Percentiles rank a stretch among this genome's conserved stretches.
These are phyloP conservation scores for Exophiala oligosperma DNA, from an alignment of 2,329 filamentous ascomycete species.

Conservation along the genomic window DNA sequence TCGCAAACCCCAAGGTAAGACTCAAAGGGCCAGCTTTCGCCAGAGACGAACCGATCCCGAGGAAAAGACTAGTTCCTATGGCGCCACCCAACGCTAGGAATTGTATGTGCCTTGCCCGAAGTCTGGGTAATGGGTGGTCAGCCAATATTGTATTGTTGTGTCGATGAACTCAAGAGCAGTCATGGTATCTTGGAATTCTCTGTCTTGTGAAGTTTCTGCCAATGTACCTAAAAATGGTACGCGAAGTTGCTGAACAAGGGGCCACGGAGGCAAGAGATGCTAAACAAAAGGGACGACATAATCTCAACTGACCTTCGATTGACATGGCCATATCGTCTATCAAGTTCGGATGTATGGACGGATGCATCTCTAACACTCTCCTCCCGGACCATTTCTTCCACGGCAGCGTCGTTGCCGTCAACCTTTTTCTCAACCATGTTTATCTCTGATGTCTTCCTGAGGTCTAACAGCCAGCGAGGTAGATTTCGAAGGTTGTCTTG, in stretches of 20 bases:
- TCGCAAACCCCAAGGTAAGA: constrained; percentile 44
- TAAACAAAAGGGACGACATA: no score
- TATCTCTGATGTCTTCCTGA: no score
- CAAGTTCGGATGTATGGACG: background rate
- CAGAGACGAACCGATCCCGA: constrained; percentile 73
- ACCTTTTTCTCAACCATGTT: background rate
- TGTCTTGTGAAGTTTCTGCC: no score
- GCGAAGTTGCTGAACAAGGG: no score
- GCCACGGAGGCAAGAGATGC: no score
- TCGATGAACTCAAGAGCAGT: no score
- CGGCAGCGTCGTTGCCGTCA: background rate
- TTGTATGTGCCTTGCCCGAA: constrained; percentile 40
- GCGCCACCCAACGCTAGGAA: constrained; percentile 40
- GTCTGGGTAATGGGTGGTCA: constrained; percentile 7
- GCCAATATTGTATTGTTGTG: no score
- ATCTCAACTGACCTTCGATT: background rate
- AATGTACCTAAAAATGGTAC: no score
- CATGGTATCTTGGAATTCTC: no score
- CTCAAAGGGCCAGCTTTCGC: constrained; percentile 42
- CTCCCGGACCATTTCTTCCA: background rate
- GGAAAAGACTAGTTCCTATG: constrained; percentile 43
- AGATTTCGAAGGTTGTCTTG: no score
- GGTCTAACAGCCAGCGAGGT: no score
- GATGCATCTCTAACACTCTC: background rate
- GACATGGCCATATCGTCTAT: background rate